Evolutionary conservation across 768 basidiomycete genomes (phyloP).

Genomic region (Podaxis sp.): DNA sequence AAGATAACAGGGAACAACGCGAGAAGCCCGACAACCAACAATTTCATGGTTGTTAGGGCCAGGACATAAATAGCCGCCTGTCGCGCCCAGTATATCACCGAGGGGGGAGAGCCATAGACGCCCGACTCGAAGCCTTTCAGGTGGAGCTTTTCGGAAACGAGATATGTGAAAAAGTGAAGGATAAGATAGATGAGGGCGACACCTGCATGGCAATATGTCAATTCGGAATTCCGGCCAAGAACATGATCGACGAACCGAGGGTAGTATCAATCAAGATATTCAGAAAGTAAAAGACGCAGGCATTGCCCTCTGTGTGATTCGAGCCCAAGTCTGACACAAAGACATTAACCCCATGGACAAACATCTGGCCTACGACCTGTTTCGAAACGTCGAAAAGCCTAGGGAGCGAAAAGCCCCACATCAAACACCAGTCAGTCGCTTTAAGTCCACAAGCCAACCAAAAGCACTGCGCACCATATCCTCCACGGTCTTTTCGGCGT

Average conservation of each 20-base stretch:
- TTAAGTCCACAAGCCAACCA: not conserved
- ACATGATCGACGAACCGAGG: constrained; percentile 58
- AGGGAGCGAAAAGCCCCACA: constrained; percentile 5
- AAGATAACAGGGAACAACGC: constrained; percentile 70
- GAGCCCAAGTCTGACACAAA: constrained; percentile 79
- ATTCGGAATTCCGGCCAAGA: constrained; percentile 1
- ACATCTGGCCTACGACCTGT: constrained; percentile 84
- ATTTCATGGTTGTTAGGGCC: constrained; percentile 84
- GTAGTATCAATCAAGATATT: constrained; percentile 93
- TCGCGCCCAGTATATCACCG: constrained; percentile 66
- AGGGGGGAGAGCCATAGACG: constrained; percentile 85
- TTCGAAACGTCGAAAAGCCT: constrained; percentile 95
- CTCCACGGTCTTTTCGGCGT: constrained; percentile 83
- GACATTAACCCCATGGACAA: constrained; percentile 78
- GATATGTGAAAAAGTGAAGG: constrained; percentile 60
- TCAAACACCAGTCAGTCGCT: not conserved
- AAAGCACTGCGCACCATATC: constrained; percentile 68
- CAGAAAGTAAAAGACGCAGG: constrained; percentile 90
- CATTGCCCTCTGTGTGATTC: constrained; percentile 68
- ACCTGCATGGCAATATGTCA: constrained; percentile 43
- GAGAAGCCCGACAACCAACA: constrained; percentile 80
- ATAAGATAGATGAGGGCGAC: constrained; percentile 79
- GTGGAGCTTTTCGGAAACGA: constrained; percentile 62
- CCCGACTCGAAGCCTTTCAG: constrained; percentile 84
- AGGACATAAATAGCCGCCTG: constrained; percentile 83